Conservation (phyloP, 176 grass and related monocot species). For the Luzula sylvatica region DNA sequence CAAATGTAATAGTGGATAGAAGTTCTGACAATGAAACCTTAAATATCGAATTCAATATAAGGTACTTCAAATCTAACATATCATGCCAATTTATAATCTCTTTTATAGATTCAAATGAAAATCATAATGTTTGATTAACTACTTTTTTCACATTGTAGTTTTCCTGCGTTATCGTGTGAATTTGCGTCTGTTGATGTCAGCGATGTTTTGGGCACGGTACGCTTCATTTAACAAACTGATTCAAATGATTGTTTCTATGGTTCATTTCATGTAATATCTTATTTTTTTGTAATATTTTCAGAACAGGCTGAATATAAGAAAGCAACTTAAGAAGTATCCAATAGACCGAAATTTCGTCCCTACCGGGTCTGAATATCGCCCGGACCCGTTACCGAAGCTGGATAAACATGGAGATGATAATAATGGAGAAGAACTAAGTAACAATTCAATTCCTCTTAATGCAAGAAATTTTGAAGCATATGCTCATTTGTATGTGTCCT, state of each 20-base stretch:
- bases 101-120: too few species aligned
- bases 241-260: too few species aligned
- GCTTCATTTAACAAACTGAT: too few species aligned
- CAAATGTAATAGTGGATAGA: slow-evolving; percentile 89
- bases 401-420: slow-evolving; percentile 75
- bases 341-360: slow-evolving; percentile 82
- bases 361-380: slow-evolving; percentile 88
- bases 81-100: too few species aligned
- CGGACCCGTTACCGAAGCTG: slow-evolving; percentile 68
- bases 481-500: slow-evolving; percentile 67
- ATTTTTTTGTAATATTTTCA: slow-evolving; percentile 41
- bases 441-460: slow-evolving; percentile 58
- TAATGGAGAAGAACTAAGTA: slow-evolving; percentile 46
- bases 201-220: slow-evolving; percentile 97
- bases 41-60: slow-evolving; percentile 91
- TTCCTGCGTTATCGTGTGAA: slow-evolving; percentile 96
- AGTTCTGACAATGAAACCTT: slow-evolving; percentile 86
- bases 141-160: slow-evolving; percentile 38
- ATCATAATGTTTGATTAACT: too few species aligned
- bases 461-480: slow-evolving; percentile 69
- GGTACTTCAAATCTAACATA: slow-evolving; percentile 26
- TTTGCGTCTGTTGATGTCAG: slow-evolving; percentile 93
- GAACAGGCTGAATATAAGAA: slow-evolving; percentile 98
- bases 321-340: slow-evolving; percentile 85
- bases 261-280: slow-evolving; percentile 23